Base-by-base conservation (phyloP, 768 basidiomycete genomes). In the Boletus reticulatus region DNA sequence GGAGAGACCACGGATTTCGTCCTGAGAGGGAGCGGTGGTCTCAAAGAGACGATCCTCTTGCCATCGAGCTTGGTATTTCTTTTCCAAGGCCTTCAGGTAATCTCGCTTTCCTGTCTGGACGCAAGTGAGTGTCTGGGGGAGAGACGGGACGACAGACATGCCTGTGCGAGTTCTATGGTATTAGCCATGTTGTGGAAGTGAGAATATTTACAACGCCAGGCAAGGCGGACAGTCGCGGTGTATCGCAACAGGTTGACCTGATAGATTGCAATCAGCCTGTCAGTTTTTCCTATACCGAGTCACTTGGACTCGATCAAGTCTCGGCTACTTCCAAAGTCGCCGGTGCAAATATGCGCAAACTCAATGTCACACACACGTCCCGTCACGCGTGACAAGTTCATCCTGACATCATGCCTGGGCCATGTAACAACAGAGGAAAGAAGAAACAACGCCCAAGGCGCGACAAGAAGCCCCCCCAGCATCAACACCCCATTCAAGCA, bases 91-190 rank as follows among this genome's bases (percentile, higher is more conserved):
- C 67, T 83, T 88, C 50, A 99, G 75, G 64, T 87, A 77, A 76
- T 99, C 97, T 70, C 97, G 84, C 72, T 98, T 99, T 65, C 82
- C 91, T 16, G 96, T 98, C 93, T 98, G 72, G 12, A 52, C 13
- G 13, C 22, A 44, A 48, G 42, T 61, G 55, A 60, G 56, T 27
- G 36, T 53, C 29, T 13, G n/a, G 16, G 16, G 14, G 41, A 50
- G 20, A 27, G n/a, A 29, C 24, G 9, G 50, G 47, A 22, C 3
- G 16, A 32, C 31, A 64, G 39, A 46, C 70, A 46, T 53, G 81
- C 85, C 77, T 85, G 84, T 13, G 82, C 80, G 29, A 86, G 75
- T 68, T 87, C 84, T 63, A 87, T 80, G 48, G 85, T 85, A 68
- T 82, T 81, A 50, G 84, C 78, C 82, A 84, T 85, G 55, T 43